Evolutionary conservation across 352 stramenopile genomes (phyloP), one percentile per base, ranked within the genome.

Genomic region (Phytophthora vignae): DNA sequence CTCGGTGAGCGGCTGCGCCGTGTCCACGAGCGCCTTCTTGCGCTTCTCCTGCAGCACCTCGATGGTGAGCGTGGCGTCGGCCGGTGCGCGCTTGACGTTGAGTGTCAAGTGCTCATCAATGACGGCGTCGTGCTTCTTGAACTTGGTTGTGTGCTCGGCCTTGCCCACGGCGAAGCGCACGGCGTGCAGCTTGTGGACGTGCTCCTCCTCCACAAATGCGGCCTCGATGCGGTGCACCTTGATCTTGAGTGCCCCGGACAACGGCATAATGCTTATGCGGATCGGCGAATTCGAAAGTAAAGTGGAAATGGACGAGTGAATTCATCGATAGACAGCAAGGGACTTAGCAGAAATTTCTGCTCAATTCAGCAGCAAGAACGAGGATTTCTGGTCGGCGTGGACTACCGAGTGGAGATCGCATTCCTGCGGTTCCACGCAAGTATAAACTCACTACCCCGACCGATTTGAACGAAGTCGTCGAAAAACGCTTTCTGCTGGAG

Each of bases 31-130:
- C 29, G 73, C 38, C 73, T 84, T 84, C 73, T 83, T 80, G 53
- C 77, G 76, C 54, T 64, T 60, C 61, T 87, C 64, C 55, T 70
- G 64, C 62, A 82, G 54, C 72, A 90, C 73, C 52, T 90, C 82
- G 63, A 89, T 80, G 22, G 66, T 69, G 19, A 90, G 71, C 81
- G 55, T 79, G 57, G 55, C 73, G 79, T 74, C 65, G 44, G 60
- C 64, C 12, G 70, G 49, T 0, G 78, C 57, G 27, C 78, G 55
- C 44, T 73, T 71, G 4, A 91, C 40, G 27, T 70, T 66, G 31
- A 90, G 74, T 52, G 73, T 73, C 50, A 79, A 38, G 25, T 60
- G 61, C 72, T 85, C 71, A 42, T 88, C 71, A 38, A 88, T 68
- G 19, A 36, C 4, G 25, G 56, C 64, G 50, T 74, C 57, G 27